Conservation (phyloP, 2,329 filamentous ascomycete genomes). For the Pseudonectria foliicola region DNA sequence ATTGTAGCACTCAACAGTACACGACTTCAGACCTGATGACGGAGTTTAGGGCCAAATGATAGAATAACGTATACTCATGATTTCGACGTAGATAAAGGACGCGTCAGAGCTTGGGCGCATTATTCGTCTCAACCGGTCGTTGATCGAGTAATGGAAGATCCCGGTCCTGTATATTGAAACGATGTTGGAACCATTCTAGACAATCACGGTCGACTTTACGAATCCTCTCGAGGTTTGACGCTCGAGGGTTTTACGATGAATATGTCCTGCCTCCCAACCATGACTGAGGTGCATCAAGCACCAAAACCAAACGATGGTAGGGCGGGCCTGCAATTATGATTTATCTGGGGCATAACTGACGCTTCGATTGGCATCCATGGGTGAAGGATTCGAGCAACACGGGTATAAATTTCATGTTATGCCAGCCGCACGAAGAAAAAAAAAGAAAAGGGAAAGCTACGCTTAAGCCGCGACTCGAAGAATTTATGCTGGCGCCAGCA, state of each 20-base stretch:
- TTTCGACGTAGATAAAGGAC: conserved; percentile 15
- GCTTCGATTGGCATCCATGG: conserved; percentile 51
- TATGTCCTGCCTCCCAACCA: conserved; percentile 39
- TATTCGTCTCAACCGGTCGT: not conserved
- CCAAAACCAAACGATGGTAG: conserved; percentile 39
- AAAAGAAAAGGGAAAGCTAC: conserved; percentile 40
- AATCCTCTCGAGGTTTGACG: no score
- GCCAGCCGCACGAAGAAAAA: conserved; percentile 73
- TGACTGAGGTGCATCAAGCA: conserved; percentile 23
- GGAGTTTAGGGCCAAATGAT: conserved; percentile 16
- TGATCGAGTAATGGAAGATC: conserved; percentile 1
- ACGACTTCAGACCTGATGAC: conserved; percentile 5
- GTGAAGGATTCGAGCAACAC: conserved; percentile 68
- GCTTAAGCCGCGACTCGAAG: conserved; percentile 15
- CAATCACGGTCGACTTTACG: conserved; percentile 1
- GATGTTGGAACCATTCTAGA: conserved; percentile 23
- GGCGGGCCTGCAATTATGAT: conserved; percentile 70
- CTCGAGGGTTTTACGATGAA: conserved; percentile 3
- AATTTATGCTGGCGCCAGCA: conserved; percentile 21
- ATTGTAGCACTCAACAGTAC: conserved; percentile 1
- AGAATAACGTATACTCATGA: conserved; percentile 5
- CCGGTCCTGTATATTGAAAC: conserved; percentile 38
- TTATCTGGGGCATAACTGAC: conserved; percentile 74
- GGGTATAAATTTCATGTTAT: conserved; percentile 61
- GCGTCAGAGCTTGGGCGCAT: conserved; percentile 1